Conservation (phyloP, 1,284 basidiomycete genomes). For the Ceratobasidium theobromae region DNA sequence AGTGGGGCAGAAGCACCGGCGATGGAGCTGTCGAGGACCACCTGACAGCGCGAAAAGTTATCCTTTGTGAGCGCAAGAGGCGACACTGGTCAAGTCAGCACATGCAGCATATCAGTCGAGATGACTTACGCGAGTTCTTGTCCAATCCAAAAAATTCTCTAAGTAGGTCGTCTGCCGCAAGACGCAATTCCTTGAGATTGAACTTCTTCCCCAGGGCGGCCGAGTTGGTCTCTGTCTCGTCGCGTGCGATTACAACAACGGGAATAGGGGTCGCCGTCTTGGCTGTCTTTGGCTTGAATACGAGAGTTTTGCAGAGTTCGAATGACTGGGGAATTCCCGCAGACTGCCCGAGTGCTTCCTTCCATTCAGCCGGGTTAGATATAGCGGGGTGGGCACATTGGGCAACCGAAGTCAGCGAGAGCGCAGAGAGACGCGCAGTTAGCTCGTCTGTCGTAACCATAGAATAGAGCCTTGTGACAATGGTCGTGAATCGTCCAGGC, state of each 20-base stretch:
- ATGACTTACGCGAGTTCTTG: slow-evolving; percentile 79
- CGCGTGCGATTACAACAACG: slow-evolving; percentile 82
- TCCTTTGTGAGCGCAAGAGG: slow-evolving; percentile 69
- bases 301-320: slow-evolving; percentile 77
- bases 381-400: slow-evolving; percentile 55
- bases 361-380: slow-evolving; percentile 68
- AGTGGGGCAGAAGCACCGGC: slow-evolving; percentile 61
- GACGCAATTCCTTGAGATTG: slow-evolving; percentile 83
- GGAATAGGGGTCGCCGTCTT: slow-evolving; percentile 84
- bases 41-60: slow-evolving; percentile 74
- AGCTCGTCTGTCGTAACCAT: slow-evolving; percentile 32
- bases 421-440: slow-evolving; percentile 26
- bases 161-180: slow-evolving; percentile 87
- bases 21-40: slow-evolving; percentile 78
- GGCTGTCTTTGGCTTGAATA: slow-evolving; percentile 90
- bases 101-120: neutral
- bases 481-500: neutral
- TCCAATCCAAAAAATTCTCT: slow-evolving; percentile 80
- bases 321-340: slow-evolving; percentile 53
- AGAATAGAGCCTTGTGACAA: neutral
- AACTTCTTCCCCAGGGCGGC: slow-evolving; percentile 78
- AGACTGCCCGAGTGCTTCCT: slow-evolving; percentile 54
- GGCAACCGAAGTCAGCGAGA: slow-evolving; percentile 34
- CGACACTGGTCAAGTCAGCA: slow-evolving; percentile 59
- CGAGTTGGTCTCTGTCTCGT: slow-evolving; percentile 78